phyloP scores from a whole-genome alignment of 306 rosid genomes.

The Bauhinia variegata region DNA sequence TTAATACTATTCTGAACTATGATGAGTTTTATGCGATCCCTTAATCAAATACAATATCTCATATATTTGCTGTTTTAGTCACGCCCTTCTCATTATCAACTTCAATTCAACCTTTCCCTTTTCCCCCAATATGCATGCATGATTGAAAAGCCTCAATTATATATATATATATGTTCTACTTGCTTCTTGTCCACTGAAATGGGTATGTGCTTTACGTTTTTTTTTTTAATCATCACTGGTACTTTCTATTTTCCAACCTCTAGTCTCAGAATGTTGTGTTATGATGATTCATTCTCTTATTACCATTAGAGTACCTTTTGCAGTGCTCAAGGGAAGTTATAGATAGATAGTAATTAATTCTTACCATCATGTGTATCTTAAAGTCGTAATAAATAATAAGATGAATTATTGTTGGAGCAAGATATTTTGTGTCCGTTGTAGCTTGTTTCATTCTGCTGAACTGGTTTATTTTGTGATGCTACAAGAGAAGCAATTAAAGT shows the following conservation, averaged over 20 bases:
- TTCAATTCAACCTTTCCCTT: background rate
- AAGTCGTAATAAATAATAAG: constrained; percentile 1
- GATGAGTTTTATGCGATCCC: constrained; percentile 7
- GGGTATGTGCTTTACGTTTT: constrained; percentile 13
- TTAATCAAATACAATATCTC: constrained; percentile 6
- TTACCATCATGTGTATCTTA: background rate
- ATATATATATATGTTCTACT: constrained; percentile 1
- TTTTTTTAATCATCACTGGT: background rate
- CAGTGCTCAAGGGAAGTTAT: background rate
- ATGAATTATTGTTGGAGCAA: constrained; percentile 5
- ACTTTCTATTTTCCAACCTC: background rate
- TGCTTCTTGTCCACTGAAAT: constrained; percentile 30
- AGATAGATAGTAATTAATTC: constrained; percentile 1
- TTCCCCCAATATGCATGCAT: constrained; percentile 16
- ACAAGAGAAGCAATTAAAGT: too few species aligned
- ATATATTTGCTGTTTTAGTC: constrained; percentile 6
- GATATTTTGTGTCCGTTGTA: constrained; percentile 10
- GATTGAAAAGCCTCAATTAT: constrained; percentile 23
- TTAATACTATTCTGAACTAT: constrained; percentile 7
- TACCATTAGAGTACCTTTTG: background rate
- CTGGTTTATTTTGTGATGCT: background rate
- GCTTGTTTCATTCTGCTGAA: constrained; percentile 15
- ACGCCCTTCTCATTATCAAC: background rate
- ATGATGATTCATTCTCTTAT: constrained; percentile 1
- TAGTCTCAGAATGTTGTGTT: background rate